These are phyloP conservation scores for Stemphylium lycopersici DNA, from an alignment of 2,329 filamentous ascomycete species.

Conservation along the genomic window DNA sequence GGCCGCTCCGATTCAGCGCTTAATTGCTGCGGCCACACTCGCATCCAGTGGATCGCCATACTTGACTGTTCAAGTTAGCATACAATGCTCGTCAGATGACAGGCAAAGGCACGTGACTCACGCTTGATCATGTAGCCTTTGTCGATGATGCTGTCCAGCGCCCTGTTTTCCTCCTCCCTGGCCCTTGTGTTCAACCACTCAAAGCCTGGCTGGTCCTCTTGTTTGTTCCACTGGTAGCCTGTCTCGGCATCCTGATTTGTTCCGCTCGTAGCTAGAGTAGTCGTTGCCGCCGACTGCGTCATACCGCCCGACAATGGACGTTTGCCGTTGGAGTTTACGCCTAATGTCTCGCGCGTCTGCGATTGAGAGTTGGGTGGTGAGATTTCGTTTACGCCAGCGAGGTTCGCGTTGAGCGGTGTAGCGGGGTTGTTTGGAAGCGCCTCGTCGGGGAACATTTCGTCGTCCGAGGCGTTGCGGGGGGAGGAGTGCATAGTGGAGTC, in stretches of 20 bases:
- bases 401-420: constrained; percentile 48
- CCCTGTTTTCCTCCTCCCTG: constrained; percentile 44
- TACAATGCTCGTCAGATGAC: neutral
- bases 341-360: constrained; percentile 30
- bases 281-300: constrained; percentile 21
- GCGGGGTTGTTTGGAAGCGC: constrained; percentile 44
- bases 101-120: constrained; percentile 17
- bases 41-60: constrained; percentile 48
- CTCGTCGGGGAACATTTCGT: constrained; percentile 54
- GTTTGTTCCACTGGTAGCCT: constrained; percentile 47
- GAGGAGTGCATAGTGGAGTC: constrained; percentile 63
- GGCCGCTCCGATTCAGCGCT: constrained; percentile 28
- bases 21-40: constrained; percentile 31
- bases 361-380: constrained; percentile 62
- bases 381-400: constrained; percentile 52
- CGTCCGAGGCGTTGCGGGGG: constrained; percentile 45
- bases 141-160: constrained; percentile 45
- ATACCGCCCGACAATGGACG: constrained; percentile 29
- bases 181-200: constrained; percentile 48
- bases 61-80: constrained; percentile 31
- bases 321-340: constrained; percentile 49
- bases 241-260: constrained; percentile 32
- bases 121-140: constrained; percentile 42
- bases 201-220: constrained; percentile 47
- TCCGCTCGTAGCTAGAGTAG: constrained; percentile 8